Evolutionary conservation across 495 filamentous ascomycete species (phyloP), one percentile per base, ranked within the genome.

Genomic region (Annulohypoxylon maeteangense): DNA sequence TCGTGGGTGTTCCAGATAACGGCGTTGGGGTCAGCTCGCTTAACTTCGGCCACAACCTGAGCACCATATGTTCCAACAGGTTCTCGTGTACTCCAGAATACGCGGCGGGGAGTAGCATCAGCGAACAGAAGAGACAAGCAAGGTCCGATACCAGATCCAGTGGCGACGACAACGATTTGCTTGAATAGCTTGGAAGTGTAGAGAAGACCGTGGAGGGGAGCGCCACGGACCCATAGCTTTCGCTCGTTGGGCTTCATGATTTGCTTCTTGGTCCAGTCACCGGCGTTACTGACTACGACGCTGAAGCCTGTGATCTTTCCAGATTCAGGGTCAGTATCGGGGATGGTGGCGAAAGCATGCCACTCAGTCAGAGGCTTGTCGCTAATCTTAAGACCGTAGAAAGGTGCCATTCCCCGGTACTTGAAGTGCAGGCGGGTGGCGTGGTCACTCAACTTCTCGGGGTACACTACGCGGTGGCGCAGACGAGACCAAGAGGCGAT

Each of bases 271-370:
- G 93, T 96, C 91, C 92, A 96, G 83, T 95, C 92, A n/a, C 93
- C 93, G 1, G 92, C 92, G 74, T 91, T 90, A 65, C 91, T 92
- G 48, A 95, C 81, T 45, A 95, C 81, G 58, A 91, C 81, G 16
- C 89, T 92, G 78, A 91, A 93, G 16, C 88, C 89, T n/a, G 79
- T 78, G 44, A 77, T 75, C 59, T 81, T 79, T 51, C 81, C 80
- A 31, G 76, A 80, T 68, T 82, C 81, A 31, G 87, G 75, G 40
- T 75, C 61, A 45, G 71, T 80, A 65, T 83, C 81, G 34, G 89
- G 88, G 72, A 95, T 92, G 22, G 90, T 90, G 18, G 92, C 93
- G 70, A 96, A 96, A 7, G 90, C 86, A 79, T 96, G 93, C 86
- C 90, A 93, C 82, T 96, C 92, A 11, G 82, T 86, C 57, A 95